Percentiles rank a stretch among this genome's conserved stretches.
These are phyloP conservation scores for Cryptococcus maquisensis DNA, from an alignment of 1,284 basidiomycete species.

Conservation along the genomic window DNA sequence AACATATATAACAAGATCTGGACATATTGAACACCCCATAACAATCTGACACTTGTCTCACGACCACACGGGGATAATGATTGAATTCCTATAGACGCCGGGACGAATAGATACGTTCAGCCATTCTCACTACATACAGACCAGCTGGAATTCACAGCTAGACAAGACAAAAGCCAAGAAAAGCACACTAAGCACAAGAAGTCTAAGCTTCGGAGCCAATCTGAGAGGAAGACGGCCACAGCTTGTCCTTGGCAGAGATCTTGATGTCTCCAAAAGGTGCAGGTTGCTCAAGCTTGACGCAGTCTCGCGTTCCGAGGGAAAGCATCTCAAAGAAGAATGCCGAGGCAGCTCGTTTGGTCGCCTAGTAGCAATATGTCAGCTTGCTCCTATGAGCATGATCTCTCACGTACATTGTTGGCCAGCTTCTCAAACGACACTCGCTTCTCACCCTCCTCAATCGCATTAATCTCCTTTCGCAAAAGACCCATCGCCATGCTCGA, in stretches of 20 bases:
- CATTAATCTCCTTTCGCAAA: conserved; percentile 68
- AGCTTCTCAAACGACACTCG: conserved; percentile 67
- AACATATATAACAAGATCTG: not conserved
- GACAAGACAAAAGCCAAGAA: not conserved
- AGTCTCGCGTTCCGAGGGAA: conserved; percentile 87
- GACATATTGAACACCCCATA: no score
- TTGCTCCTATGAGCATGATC: not conserved
- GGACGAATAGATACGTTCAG: not conserved
- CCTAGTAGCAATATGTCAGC: conserved; percentile 51
- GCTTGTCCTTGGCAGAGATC: conserved; percentile 71
- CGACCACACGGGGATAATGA: no score
- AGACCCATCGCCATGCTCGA: conserved; percentile 85
- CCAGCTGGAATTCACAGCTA: not conserved
- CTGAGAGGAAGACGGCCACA: conserved; percentile 49
- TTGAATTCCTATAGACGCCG: not conserved
- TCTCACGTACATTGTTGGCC: conserved; percentile 62
- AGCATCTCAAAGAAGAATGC: conserved; percentile 98
- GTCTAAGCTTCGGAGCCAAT: not conserved
- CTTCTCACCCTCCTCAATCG: conserved; percentile 52
- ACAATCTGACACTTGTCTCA: not conserved
- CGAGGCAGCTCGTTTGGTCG: conserved; percentile 82
- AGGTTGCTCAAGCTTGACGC: conserved; percentile 70
- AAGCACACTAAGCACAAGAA: not conserved
- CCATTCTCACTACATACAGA: not conserved
- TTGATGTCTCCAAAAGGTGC: conserved; percentile 80